Conservation (phyloP, 768 basidiomycete genomes). For the Kwoniella europaea region DNA sequence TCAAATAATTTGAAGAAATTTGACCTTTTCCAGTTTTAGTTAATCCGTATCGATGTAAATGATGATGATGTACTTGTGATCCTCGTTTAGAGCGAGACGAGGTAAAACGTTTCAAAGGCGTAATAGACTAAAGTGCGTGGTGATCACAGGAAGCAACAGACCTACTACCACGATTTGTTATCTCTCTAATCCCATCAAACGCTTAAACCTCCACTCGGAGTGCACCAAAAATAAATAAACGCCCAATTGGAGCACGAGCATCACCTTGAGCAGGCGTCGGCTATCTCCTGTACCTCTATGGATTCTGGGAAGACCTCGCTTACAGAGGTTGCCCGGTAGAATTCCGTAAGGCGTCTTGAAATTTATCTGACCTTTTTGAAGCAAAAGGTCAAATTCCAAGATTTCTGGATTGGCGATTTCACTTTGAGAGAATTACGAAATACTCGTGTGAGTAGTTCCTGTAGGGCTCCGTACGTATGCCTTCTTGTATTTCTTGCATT, state of each 20-base stretch:
- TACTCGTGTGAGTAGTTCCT: too few relatives aligned
- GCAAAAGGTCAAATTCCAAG: too few relatives aligned
- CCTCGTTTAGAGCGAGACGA: neutral
- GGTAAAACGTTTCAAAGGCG: neutral
- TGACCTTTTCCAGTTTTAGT: neutral
- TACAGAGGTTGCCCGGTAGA: neutral
- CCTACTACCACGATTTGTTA: constrained; percentile 1
- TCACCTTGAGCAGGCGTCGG: neutral
- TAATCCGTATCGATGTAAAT: neutral
- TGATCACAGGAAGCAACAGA: neutral
- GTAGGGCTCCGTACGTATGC: neutral
- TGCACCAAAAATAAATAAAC: neutral
- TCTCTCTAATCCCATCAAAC: constrained; percentile 4
- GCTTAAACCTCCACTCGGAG: neutral
- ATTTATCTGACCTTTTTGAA: constrained; percentile 11
- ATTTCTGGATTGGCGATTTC: too few relatives aligned
- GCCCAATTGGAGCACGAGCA: neutral
- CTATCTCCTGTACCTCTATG: neutral
- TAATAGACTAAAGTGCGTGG: neutral
- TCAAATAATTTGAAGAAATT: neutral
- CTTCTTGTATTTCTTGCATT: neutral
- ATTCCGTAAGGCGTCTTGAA: neutral
- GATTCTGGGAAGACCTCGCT: neutral
- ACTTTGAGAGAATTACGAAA: too few relatives aligned
- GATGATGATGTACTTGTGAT: neutral